Conservation (phyloP, 441 rosid species). For the Bruguiera hainesii region DNA sequence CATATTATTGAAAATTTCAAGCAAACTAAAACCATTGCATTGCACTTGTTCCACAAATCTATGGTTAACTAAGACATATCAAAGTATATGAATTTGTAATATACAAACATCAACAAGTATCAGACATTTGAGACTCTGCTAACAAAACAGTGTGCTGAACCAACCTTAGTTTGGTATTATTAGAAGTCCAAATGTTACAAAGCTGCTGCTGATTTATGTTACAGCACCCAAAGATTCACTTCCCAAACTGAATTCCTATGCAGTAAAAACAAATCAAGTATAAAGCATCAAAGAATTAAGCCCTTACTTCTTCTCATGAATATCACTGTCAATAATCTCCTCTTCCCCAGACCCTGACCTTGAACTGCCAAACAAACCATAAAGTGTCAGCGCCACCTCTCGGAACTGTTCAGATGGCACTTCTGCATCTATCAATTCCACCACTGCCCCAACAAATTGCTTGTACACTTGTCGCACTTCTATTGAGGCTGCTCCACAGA, state of each 20-base stretch:
- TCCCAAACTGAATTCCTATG: too few species aligned
- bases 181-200: too few species aligned
- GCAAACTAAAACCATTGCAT: neutral
- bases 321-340: conserved; percentile 30
- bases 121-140: too few species aligned
- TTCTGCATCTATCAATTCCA: conserved; percentile 74
- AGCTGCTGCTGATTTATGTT: too few species aligned
- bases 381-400: conserved; percentile 62
- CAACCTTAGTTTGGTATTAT: too few species aligned
- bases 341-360: conserved; percentile 42
- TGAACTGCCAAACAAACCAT: conserved; percentile 37
- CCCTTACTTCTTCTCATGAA: conserved; percentile 51
- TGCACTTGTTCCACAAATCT: too few species aligned
- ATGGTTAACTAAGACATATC: too few species aligned
- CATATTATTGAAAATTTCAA: neutral
- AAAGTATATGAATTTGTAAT: too few species aligned
- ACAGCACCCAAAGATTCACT: too few species aligned
- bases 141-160: too few species aligned
- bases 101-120: too few species aligned
- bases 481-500: conserved; percentile 46
- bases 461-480: conserved; percentile 83
- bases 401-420: conserved; percentile 76
- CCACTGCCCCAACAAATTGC: conserved; percentile 69
- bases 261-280: neutral
- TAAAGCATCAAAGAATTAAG: conserved; percentile 10